Evolutionary conservation across 1,284 basidiomycete species (phyloP).

Genomic region (Ceratobasidium sp.): DNA sequence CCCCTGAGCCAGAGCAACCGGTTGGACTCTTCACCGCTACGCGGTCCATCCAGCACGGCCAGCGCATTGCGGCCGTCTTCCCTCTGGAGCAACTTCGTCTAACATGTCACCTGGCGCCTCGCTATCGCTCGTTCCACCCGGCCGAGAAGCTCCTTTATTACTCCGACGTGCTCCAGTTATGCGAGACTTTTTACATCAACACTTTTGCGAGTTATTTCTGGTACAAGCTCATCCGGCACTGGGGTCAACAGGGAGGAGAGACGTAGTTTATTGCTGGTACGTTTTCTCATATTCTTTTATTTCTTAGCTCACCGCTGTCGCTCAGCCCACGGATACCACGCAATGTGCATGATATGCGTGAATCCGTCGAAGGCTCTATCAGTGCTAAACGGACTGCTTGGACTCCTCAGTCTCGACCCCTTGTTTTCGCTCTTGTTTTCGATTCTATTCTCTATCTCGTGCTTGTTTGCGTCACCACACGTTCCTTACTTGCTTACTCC

Average conservation of each 20-base stretch:
- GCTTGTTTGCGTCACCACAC: too few species aligned
- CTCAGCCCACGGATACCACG: too few species aligned
- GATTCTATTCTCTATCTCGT: too few species aligned
- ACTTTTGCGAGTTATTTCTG: conserved; percentile 4
- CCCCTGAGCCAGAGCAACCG: not conserved
- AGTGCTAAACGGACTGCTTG: too few species aligned
- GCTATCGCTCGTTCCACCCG: not conserved
- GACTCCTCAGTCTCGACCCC: too few species aligned
- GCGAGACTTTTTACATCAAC: conserved; percentile 17
- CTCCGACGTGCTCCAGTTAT: not conserved
- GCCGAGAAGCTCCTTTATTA: not conserved
- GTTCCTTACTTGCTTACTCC: too few species aligned
- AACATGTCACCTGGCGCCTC: conserved; percentile 2
- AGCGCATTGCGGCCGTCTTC: not conserved
- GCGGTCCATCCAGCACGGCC: not conserved
- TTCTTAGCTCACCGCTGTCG: too few species aligned
- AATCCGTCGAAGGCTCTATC: too few species aligned
- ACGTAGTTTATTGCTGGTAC: not conserved
- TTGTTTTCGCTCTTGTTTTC: too few species aligned
- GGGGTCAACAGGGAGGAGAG: not conserved
- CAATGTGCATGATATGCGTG: too few species aligned
- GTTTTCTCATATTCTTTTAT: too few species aligned
- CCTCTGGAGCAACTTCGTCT: not conserved
- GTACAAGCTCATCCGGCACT: conserved; percentile 11
- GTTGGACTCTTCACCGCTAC: not conserved